Conservation (phyloP, 1,139 yeast genomes). For the Geotrichum macrosporum region DNA sequence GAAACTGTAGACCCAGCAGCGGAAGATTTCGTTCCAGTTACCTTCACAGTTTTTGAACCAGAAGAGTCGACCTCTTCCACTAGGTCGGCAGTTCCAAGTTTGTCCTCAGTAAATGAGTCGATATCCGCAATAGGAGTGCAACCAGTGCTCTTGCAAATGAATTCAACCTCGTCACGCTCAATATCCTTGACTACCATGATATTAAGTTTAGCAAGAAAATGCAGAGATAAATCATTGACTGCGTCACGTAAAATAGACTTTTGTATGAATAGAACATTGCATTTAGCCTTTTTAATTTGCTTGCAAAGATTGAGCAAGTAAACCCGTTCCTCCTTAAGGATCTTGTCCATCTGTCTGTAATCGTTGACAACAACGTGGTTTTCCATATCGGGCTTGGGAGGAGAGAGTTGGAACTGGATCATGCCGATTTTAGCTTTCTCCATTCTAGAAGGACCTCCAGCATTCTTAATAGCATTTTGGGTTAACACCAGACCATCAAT, state of each 20-base stretch:
- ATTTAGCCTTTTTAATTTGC: conserved; percentile 92
- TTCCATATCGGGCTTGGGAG: conserved; percentile 99
- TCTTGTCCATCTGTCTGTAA: conserved; percentile 98
- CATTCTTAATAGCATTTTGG: conserved; percentile 80
- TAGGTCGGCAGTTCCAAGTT: conserved; percentile 85
- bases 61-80: conserved; percentile 90
- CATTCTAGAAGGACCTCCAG: conserved; percentile 94
- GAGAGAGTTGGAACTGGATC: conserved; percentile 92
- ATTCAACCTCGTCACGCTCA: conserved; percentile 95
- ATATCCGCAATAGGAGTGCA: conserved; percentile 96
- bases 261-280: conserved; percentile 90
- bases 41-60: conserved; percentile 83
- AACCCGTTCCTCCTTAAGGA: conserved; percentile 94
- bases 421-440: conserved; percentile 93
- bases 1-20: conserved; percentile 66
- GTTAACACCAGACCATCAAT: conserved; percentile 92
- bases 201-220: conserved; percentile 84
- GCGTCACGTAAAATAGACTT: conserved; percentile 96
- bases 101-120: conserved; percentile 86
- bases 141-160: conserved; percentile 83
- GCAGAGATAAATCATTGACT: conserved; percentile 85
- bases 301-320: conserved; percentile 91
- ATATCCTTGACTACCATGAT: conserved; percentile 93
- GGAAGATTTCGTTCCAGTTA: conserved; percentile 76
- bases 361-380: conserved; percentile 95